Base-by-base conservation (phyloP, 345 rosid species). In the Pugionium cornutum region DNA sequence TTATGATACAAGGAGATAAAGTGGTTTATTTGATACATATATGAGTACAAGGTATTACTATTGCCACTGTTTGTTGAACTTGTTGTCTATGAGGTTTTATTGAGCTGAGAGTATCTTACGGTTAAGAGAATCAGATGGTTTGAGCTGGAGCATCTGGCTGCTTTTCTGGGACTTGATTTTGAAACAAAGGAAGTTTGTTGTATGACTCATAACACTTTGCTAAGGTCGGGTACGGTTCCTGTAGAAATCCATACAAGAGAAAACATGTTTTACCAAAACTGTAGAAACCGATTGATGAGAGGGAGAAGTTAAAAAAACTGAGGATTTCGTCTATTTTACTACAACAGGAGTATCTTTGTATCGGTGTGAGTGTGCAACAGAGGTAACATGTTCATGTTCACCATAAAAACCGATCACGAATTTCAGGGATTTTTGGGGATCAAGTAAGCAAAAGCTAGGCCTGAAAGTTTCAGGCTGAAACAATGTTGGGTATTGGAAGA, bases 181-280 rank as follows among this genome's bases (percentile, higher is more conserved):
- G 62, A 68, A 73, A 84, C 55, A 76, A 81, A 1, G 86, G 80
- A 10, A 76, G 76, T 63, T 79, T 78, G 7, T 66, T 54, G 63
- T 84, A 91, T 52, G 87, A 84, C 43, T 79, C 82, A n/a, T 86
- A 69, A 82, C 83, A 67, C 80, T 81, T 85, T 33, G 67, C 41
- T 50, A 88, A 76, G 58, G 82, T 74, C 6, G 89, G 94, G 77
- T 73, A 88, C 6, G 79, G 77, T 40, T 78, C 74, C 97, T 86
- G 74, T 70, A 65, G 44, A 73, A 56, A 59, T 28, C 39, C 53
- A 55, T 39, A 39, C 47, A 9, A 47, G 31, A 29, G 37, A 18
- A 2, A 57, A 30, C 41, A 40, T 40, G 6, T 41, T 34, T 30
- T 9, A 26, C 26, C 6, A 33, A 43, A 2, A 33, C 4, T 1